Base-by-base conservation (phyloP, 2,329 filamentous ascomycete genomes). In the Diaporthe aspalathi region DNA sequence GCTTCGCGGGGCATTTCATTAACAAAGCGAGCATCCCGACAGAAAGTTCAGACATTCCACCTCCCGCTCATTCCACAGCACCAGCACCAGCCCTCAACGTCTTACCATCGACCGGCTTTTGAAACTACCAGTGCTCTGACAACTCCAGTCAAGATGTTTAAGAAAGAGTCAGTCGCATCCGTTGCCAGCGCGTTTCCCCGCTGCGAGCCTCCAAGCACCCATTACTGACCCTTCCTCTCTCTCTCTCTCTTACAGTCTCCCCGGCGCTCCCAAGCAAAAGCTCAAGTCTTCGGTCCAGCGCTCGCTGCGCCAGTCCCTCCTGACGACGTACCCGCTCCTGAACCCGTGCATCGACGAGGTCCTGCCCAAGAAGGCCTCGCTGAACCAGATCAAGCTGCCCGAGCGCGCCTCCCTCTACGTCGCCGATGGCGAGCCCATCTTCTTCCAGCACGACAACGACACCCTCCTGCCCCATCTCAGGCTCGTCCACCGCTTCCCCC, bases 201-300 rank as follows among this genome's bases (percentile, higher is more conserved):
- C n/a, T n/a, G n/a, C 57, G 43, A 40, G n/a, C n/a, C 11, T 12
- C 14, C 17, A 14, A 14, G 22, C 17, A 5, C 29, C 29, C 45
- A n/a, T 8, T 38, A 60, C 62, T 75, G 77, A 75, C 79, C 74
- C 67, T 3, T 38, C 43, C 24, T 50, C 47, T 71, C 27, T n/a
- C 45, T 45, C 47, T 50, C 47, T 71, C 27, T n/a, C 45, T 45
- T 45, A 27, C 78, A 95, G 93, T 76, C 91, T 97, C 81, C 85
- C 90, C 77, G 84, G 92, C 32, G 90, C 92, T 75, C 91, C 93
- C 70, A 97, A 96, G 85, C 94, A 94, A 77, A 98, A 98, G 87
- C 94, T 98, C 83, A 99, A 98, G 85, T 98, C 95, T 75, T 97
- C 94, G 29, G 94, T 94, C 70, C 95, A 98, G 85, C 93, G 96